Base-by-base conservation (phyloP, 768 basidiomycete species). In the Leucocoprinus birnbaumii region DNA sequence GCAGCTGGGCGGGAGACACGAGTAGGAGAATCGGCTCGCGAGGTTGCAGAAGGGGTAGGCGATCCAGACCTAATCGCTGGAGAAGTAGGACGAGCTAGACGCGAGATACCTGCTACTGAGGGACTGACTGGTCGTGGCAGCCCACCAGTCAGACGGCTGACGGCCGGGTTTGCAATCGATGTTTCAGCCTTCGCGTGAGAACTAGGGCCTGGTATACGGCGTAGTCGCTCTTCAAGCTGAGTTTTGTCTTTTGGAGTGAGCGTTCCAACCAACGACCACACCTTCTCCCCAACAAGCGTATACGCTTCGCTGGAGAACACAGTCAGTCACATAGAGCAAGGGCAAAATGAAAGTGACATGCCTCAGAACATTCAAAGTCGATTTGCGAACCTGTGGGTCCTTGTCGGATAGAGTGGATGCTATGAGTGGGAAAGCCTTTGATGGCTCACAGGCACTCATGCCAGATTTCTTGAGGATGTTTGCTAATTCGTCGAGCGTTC, bases 201-300 rank as follows among this genome's bases (percentile, higher is more conserved):
- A 60, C 80, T 82, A 27, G 87, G 83, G 5, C 86, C 87, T 26
- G 85, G 75, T n/a, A 92, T 83, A 31, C 91, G 87, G 44, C 90
- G 86, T 25, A 97, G 72, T 7, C 92, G 82, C 64, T 95, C 94
- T 68, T 96, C 94, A 26, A 97, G 80, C 63, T 94, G 91, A 8
- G 92, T 93, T 64, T 90, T 94, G 64, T 95, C 94, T 68, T 96
- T 96, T 3, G 89, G 74, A 43, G 87, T 80, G 25, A 97, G 73
- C 8, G 77, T 61, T 1, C 91, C 91, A 42, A 94, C 89, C 9
- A 87, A 69, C 10, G 80, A 72, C 91, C 90, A 95, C 11, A 94
- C 82, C 61, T 85, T 88, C 63, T 96, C 94, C 18, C 94, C 94
- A 18, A 90, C 81, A 13, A 92, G 78, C 8, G 80, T 75, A 66